Conservation (phyloP, 768 basidiomycete species). For the Pulveroboletus frians region DNA sequence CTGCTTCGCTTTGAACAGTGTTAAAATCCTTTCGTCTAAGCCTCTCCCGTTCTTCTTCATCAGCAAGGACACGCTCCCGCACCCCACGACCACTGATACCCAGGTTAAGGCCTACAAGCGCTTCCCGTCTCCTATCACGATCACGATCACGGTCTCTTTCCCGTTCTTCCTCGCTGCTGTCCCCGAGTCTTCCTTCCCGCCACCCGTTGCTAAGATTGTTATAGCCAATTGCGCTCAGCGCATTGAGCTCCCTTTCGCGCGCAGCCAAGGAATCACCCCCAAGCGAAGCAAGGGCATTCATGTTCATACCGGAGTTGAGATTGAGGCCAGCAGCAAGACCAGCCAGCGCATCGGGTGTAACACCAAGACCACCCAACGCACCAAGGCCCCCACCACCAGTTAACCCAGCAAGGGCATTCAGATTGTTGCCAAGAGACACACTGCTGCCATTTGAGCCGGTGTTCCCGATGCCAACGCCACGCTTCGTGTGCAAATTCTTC, state of each 20-base stretch:
- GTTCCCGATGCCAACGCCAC: slow-evolving; percentile 70
- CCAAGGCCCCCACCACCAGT: slow-evolving; percentile 27
- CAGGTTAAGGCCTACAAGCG: slow-evolving; percentile 38
- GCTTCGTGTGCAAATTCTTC: slow-evolving; percentile 97
- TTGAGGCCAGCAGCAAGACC: slow-evolving; percentile 28
- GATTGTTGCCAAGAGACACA: slow-evolving; percentile 24
- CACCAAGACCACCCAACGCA: slow-evolving; percentile 21
- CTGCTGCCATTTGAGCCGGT: slow-evolving; percentile 25
- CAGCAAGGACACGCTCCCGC: slow-evolving; percentile 60
- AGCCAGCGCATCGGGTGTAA: slow-evolving; percentile 25
- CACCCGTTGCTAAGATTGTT: slow-evolving; percentile 29
- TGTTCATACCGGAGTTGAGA: slow-evolving; percentile 25
- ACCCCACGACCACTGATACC: slow-evolving; percentile 41
- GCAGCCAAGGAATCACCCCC: slow-evolving; percentile 29
- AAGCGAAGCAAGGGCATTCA: slow-evolving; percentile 25
- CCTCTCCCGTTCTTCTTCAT: slow-evolving; percentile 48
- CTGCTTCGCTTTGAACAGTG: slow-evolving; percentile 33
- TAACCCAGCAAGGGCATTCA: slow-evolving; percentile 21
- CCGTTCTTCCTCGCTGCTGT: slow-evolving; percentile 32
- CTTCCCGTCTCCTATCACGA: slow-evolving; percentile 38
- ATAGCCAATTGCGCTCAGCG: slow-evolving; percentile 46
- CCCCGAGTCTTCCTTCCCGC: slow-evolving; percentile 34
- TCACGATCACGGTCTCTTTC: slow-evolving; percentile 47
- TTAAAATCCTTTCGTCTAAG: slow-evolving; percentile 52
- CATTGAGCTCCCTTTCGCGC: slow-evolving; percentile 45